Conservation (phyloP, 768 basidiomycete genomes). For the Amanita subjunquillea region DNA sequence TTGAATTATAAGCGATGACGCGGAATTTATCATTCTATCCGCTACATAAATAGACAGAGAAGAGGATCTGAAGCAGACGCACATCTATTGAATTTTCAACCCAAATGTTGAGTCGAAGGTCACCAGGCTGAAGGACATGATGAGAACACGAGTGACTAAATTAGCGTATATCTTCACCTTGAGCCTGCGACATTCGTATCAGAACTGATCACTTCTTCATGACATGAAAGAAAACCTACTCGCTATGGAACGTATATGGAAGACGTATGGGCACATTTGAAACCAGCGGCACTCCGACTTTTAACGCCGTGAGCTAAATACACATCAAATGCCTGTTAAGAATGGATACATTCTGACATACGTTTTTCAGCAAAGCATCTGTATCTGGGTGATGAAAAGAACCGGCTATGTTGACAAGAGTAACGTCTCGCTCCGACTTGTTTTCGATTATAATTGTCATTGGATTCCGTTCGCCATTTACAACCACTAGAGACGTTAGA, state of each 20-base stretch:
- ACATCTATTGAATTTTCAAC: constrained; percentile 63
- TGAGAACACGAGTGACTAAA: constrained; percentile 1
- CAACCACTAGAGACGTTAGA: constrained; percentile 42
- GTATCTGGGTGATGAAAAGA: constrained; percentile 60
- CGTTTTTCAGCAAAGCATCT: constrained; percentile 62
- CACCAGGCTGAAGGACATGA: constrained; percentile 46
- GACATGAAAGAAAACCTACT: constrained; percentile 38
- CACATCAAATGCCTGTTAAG: not conserved
- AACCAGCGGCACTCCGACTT: constrained; percentile 42
- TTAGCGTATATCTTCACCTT: constrained; percentile 32
- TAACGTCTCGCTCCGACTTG: constrained; percentile 63
- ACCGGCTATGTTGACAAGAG: constrained; percentile 53
- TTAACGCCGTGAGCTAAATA: constrained; percentile 46
- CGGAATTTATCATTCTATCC: constrained; percentile 46
- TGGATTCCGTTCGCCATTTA: constrained; percentile 75
- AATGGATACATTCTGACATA: constrained; percentile 19
- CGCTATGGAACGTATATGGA: constrained; percentile 71
- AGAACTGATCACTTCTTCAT: constrained; percentile 1
- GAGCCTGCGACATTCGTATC: constrained; percentile 31
- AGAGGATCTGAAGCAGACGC: constrained; percentile 11
- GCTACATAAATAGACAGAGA: constrained; percentile 1
- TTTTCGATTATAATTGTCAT: constrained; percentile 63
- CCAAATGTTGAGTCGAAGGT: constrained; percentile 66
- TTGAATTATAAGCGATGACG: constrained; percentile 62
- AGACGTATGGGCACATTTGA: constrained; percentile 51